Evolutionary conservation across 345 rosid genomes (phyloP).

Genomic region (Sisymbrium irio): DNA sequence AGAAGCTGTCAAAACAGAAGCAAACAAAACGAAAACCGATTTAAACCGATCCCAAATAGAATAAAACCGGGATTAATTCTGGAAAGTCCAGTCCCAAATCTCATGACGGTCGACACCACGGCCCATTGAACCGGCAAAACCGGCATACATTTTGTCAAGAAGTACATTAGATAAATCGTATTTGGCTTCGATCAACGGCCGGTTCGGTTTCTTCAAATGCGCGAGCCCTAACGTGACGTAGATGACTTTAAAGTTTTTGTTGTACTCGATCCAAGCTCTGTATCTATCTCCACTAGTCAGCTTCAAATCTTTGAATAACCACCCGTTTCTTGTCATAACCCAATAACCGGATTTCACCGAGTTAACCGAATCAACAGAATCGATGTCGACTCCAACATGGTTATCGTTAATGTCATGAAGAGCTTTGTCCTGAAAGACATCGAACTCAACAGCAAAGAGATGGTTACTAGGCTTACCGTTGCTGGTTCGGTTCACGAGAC

Average conservation of each 20-base stretch:
- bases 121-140: conserved; percentile 40
- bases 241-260: conserved; percentile 6
- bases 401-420: conserved; percentile 34
- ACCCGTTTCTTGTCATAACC: conserved; percentile 25
- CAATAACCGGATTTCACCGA: conserved; percentile 37
- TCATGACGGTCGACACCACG: conserved; percentile 34
- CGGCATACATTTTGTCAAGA: conserved; percentile 30
- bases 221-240: conserved; percentile 28
- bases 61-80: conserved; percentile 16
- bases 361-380: conserved; percentile 33
- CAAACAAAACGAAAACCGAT: neutral
- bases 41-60: neutral
- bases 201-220: conserved; percentile 29
- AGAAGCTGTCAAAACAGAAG: neutral
- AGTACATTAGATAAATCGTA: conserved; percentile 33
- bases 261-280: conserved; percentile 42
- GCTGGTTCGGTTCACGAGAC: conserved; percentile 36
- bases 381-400: conserved; percentile 44
- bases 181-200: conserved; percentile 32
- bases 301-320: conserved; percentile 35
- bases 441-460: conserved; percentile 35
- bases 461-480: conserved; percentile 32
- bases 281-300: conserved; percentile 34
- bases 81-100: conserved; percentile 35
- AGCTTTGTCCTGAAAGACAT: conserved; percentile 29